phyloP scores from a whole-genome alignment of 2,329 filamentous ascomycete species.

The Neophaeococcomyces mojaviensis region DNA sequence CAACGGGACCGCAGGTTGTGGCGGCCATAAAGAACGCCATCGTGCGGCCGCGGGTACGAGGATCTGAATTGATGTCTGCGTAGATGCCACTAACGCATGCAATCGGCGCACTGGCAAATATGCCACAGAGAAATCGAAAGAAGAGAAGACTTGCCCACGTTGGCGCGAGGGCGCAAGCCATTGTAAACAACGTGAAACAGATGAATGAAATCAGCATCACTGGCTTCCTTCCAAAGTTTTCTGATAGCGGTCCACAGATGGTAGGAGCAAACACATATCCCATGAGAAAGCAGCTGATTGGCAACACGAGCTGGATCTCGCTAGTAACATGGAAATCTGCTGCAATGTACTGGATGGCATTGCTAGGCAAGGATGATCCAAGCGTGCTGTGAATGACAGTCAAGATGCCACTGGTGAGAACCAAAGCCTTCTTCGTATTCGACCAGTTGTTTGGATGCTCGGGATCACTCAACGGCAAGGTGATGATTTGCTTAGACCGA shows the following conservation, averaged over 20 bases:
- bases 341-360: conserved; percentile 31
- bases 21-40: conserved; percentile 39
- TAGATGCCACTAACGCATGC: conserved; percentile 40
- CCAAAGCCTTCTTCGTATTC: conserved; percentile 27
- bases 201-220: conserved; percentile 45
- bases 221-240: conserved; percentile 32
- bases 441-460: conserved; percentile 26
- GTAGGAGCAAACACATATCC: conserved; percentile 37
- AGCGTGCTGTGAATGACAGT: conserved; percentile 34
- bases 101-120: conserved; percentile 35
- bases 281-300: conserved; percentile 35
- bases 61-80: conserved; percentile 39
- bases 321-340: conserved; percentile 25
- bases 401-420: conserved; percentile 31
- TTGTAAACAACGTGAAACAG: conserved; percentile 33
- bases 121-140: conserved; percentile 38
- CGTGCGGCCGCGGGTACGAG: conserved; percentile 31
- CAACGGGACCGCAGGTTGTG: conserved; percentile 34
- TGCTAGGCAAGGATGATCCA: conserved; percentile 32
- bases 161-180: conserved; percentile 37
- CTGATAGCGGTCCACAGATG: conserved; percentile 37
- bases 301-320: conserved; percentile 30
- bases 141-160: conserved; percentile 34
- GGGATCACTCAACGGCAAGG: conserved; percentile 17
- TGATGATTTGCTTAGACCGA: conserved; percentile 18